phyloP scores from a whole-genome alignment of 2,329 filamentous ascomycete genomes.

The Diaporthe eres region DNA sequence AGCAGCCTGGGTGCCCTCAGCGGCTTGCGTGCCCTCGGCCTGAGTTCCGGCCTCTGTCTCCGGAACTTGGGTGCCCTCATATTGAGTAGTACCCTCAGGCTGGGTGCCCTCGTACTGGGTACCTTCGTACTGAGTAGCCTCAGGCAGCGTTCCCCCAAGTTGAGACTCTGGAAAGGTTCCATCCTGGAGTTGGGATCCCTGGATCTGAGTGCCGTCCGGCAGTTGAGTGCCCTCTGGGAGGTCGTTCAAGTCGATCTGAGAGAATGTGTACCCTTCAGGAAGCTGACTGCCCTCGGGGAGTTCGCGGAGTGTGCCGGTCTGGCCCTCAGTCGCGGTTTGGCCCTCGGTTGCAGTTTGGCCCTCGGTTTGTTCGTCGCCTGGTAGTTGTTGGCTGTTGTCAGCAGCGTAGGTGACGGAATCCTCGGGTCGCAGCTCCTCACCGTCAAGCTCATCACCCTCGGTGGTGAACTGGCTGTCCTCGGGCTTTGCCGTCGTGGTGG shows the following conservation, averaged over 20 bases:
- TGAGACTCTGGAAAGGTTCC: conserved; percentile 3
- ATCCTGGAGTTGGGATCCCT: conserved; percentile 24
- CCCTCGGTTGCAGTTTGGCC: conserved; percentile 27
- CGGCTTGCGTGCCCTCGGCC: conserved; percentile 33
- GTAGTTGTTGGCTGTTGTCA: conserved; percentile 37
- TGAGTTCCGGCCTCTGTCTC: conserved; percentile 36
- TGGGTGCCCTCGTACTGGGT: conserved; percentile 37
- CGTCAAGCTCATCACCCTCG: conserved; percentile 27
- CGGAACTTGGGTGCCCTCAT: conserved; percentile 2
- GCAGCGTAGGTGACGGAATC: conserved; percentile 42
- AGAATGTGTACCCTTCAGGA: conserved; percentile 10
- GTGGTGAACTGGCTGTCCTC: conserved; percentile 28
- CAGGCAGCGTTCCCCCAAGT: neutral
- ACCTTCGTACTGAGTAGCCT: conserved; percentile 19
- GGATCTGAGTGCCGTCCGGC: conserved; percentile 15
- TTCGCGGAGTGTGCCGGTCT: neutral
- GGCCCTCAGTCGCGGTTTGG: neutral
- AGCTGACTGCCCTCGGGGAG: conserved; percentile 16
- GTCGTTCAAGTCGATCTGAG: conserved; percentile 1
- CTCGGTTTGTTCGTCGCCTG: conserved; percentile 22
- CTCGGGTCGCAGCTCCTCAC: conserved; percentile 38
- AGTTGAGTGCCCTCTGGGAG: conserved; percentile 26
- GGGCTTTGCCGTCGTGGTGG: conserved; percentile 39
- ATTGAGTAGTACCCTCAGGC: neutral
- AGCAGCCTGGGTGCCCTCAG: conserved; percentile 34